Evolutionary conservation across 1,284 basidiomycete species (phyloP), one percentile per base, ranked within the genome.

Genomic region (Irpex sp.): DNA sequence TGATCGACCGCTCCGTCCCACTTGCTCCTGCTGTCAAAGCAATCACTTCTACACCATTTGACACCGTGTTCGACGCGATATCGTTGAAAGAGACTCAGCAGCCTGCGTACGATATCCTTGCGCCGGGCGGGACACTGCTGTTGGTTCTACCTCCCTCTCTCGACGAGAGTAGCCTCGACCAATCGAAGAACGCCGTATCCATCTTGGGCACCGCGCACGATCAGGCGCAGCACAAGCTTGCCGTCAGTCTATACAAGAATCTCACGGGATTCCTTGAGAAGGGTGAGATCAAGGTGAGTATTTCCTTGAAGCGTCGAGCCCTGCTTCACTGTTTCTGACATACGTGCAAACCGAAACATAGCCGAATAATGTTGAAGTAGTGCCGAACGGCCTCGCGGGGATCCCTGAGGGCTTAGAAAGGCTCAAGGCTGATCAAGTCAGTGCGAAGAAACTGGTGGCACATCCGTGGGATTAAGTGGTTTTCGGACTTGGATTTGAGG

Each of bases 351-450:
- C 31, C 15, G 36, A n/a, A 13, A n/a, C n/a, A n/a, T n/a, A 47
- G 70, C 69, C 70, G 5, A 69, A 69, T 59, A 62, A 57, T 9
- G 68, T 77, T 1, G 80, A 85, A 66, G 71, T 84, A 3, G 66
- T 86, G 3, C 74, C 79, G 0, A 73, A 74, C 19, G 85, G 85
- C 3, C 70, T 87, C 7, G 66, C 67, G 1, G 83, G 80, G 2
- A 79, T 87, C 15, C 51, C 67, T 0, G 75, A 64, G 3, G 85
- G 81, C 0, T 67, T 87, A 58, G 73, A 77, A 21, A 74, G 74
- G 64, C 60, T 87, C 31, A 34, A 34, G 31, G 31, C 31, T 34
- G 31, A 34, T 34, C 31, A 34, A 34, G 31, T 34, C 31, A 34
- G 31, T 34, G 31, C 31, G 31, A 34, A 34, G 31, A 34, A 34